phyloP scores from a whole-genome alignment of 331 rosid genomes.

The Quercus lobata region DNA sequence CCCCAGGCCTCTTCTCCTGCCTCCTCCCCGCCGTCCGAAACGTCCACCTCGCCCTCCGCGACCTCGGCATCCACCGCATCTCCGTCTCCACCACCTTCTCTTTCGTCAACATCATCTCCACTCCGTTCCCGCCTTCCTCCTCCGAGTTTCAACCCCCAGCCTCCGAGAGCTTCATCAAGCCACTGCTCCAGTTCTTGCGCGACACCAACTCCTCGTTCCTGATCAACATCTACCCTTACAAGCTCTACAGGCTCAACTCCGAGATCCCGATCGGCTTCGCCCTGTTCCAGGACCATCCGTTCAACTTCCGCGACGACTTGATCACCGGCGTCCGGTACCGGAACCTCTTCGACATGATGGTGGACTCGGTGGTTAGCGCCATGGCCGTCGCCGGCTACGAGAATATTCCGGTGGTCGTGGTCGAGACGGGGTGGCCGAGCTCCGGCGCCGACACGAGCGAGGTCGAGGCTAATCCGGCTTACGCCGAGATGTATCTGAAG shows the following conservation, averaged over 20 bases:
- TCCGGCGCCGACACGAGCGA: constrained; percentile 36
- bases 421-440: constrained; percentile 96
- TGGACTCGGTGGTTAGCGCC: constrained; percentile 66
- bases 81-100: constrained; percentile 80
- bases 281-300: constrained; percentile 63
- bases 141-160: constrained; percentile 52
- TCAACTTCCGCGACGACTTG: constrained; percentile 77
- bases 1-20: constrained; percentile 31
- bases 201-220: constrained; percentile 85
- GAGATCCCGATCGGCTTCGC: constrained; percentile 80
- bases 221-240: constrained; percentile 79
- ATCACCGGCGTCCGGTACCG: constrained; percentile 74
- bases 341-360: constrained; percentile 84
- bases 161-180: constrained; percentile 30
- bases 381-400: constrained; percentile 64
- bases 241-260: constrained; percentile 48
- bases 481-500: constrained; percentile 74
- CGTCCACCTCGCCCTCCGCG: constrained; percentile 57
- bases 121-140: constrained; percentile 77
- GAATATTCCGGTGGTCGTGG: constrained; percentile 57
- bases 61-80: constrained; percentile 65
- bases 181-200: constrained; percentile 62
- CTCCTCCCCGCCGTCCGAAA: constrained; percentile 74
- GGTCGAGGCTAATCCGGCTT: constrained; percentile 60
- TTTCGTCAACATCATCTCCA: constrained; percentile 39